Evolutionary conservation across 345 rosid species (phyloP).

Genomic region (Sisymbrium irio): DNA sequence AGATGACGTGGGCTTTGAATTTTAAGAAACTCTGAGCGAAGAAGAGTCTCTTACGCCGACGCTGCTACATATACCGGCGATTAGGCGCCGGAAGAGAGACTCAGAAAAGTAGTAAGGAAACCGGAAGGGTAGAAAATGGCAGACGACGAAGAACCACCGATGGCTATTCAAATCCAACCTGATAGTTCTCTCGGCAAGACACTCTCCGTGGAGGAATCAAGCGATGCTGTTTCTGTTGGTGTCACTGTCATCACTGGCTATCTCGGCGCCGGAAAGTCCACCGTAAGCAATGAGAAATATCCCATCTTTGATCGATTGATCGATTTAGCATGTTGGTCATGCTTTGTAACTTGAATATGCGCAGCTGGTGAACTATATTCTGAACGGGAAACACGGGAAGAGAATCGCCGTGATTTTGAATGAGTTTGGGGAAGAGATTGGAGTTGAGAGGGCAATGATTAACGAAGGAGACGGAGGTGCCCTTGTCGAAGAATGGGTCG

Average conservation of each 20-base stretch:
- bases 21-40: background rate
- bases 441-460: conserved; percentile 96
- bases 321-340: background rate
- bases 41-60: background rate
- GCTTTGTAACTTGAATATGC: background rate
- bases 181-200: background rate
- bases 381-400: conserved; percentile 86
- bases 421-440: conserved; percentile 96
- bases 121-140: conserved; percentile 38
- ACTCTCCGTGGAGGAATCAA: background rate
- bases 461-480: conserved; percentile 88
- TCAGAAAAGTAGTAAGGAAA: background rate
- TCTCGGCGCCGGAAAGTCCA: conserved; percentile 96
- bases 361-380: conserved; percentile 77
- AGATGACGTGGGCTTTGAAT: background rate
- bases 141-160: conserved; percentile 72
- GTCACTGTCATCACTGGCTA: conserved; percentile 90
- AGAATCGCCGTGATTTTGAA: conserved; percentile 88
- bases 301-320: background rate
- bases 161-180: conserved; percentile 52
- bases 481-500: conserved; percentile 95
- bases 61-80: conserved; percentile 3
- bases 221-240: conserved; percentile 51
- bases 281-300: conserved; percentile 44
- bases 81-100: background rate